Evolutionary conservation across 1,139 yeast genomes (phyloP).

Genomic region (Hanseniaspora uvarum): DNA sequence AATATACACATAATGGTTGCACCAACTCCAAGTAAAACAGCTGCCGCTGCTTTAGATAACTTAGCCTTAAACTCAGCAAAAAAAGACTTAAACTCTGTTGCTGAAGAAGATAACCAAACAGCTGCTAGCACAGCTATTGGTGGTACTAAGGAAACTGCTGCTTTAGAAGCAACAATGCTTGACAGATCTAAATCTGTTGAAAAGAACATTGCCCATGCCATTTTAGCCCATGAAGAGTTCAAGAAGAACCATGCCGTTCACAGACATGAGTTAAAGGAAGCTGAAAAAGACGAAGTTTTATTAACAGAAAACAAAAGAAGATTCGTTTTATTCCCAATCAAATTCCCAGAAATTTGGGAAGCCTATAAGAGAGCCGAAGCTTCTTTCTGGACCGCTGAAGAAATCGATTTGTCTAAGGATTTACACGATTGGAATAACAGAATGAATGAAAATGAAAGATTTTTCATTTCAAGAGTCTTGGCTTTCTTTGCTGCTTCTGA

Average conservation of each 20-base stretch:
- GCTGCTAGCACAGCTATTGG: conserved; percentile 12
- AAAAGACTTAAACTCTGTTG: conserved; percentile 25
- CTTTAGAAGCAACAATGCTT: conserved; percentile 9
- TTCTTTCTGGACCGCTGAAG: conserved; percentile 99
- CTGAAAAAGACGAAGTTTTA: conserved; percentile 83
- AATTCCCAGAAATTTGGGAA: conserved; percentile 97
- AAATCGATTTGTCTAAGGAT: conserved; percentile 91
- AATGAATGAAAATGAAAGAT: conserved; percentile 81
- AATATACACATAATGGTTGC: conserved; percentile 3
- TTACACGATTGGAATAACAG: conserved; percentile 77
- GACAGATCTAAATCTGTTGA: conserved; percentile 16
- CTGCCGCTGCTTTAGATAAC: conserved; percentile 36
- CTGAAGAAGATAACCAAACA: conserved; percentile 22
- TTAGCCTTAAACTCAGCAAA: conserved; percentile 31
- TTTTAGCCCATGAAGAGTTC: conserved; percentile 42
- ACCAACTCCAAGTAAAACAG: conserved; percentile 38
- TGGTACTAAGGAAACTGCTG: conserved; percentile 14
- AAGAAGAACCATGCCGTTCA: conserved; percentile 52
- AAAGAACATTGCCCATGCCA: conserved; percentile 12
- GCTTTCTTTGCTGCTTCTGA: conserved; percentile 99
- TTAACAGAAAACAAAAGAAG: conserved; percentile 77
- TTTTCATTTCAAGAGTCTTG: conserved; percentile 76
- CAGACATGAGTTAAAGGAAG: conserved; percentile 59
- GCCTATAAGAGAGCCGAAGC: conserved; percentile 99
- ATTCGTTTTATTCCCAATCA: conserved; percentile 92